These are phyloP conservation scores for Eudorina sp. DNA, from an alignment of 139 green algal genomes.

Conservation along the genomic window DNA sequence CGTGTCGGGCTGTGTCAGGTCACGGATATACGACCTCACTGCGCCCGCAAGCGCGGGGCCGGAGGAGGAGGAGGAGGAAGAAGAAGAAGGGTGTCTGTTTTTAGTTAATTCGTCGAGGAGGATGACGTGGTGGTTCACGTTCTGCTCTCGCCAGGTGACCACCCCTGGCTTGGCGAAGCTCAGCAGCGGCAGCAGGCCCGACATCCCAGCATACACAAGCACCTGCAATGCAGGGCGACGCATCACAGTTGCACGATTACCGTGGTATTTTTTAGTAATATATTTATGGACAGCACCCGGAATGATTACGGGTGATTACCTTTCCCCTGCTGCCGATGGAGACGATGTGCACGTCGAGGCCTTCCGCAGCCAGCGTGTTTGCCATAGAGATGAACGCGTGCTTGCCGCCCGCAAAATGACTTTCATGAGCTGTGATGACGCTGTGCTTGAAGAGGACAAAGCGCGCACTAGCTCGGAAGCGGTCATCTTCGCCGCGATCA, in stretches of 20 bases:
- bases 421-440: conserved; percentile 26
- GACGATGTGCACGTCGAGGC: conserved; percentile 23
- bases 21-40: no score
- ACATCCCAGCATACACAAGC: conserved; percentile 17
- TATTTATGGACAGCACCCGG: neutral
- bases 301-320: neutral
- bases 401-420: conserved; percentile 58
- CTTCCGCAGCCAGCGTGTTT: neutral
- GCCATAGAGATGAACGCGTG: conserved; percentile 55
- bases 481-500: no score
- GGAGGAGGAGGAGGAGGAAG: no score
- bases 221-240: neutral
- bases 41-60: no score
- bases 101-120: neutral
- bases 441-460: conserved; percentile 52
- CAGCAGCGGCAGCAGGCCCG: conserved; percentile 4
- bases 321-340: conserved; percentile 2
- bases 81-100: no score
- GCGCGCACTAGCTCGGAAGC: no score
- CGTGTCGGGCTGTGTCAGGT: no score
- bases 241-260: no score
- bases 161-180: neutral
- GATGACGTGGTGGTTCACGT: conserved; percentile 19
- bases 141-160: neutral
- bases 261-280: no score